phyloP scores from a whole-genome alignment of 2,329 filamentous ascomycete species.

The Ceratocystis papillata region DNA sequence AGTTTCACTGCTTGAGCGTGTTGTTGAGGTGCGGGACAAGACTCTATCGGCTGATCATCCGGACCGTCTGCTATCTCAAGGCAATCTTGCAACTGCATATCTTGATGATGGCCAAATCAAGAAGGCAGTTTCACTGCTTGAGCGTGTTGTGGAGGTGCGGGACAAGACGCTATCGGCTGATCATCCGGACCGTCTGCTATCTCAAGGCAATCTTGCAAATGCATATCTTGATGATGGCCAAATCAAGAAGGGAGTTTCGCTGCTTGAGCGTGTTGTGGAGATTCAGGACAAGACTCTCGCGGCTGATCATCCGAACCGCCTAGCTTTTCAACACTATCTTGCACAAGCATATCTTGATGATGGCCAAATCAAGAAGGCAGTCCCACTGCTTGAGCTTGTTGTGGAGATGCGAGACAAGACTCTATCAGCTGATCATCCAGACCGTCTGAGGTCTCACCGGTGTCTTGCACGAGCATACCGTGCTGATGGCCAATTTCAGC shows the following conservation, averaged over 20 bases:
- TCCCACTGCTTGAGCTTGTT: too few species aligned
- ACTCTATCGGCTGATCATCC: background rate
- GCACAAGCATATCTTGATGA: background rate
- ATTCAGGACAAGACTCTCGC: background rate
- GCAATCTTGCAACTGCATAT: too few species aligned
- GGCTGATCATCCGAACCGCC: background rate
- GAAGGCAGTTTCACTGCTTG: background rate
- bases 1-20: background rate
- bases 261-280: too few species aligned
- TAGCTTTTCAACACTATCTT: too few species aligned
- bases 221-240: too few species aligned
- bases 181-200: too few species aligned
- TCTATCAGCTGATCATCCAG: background rate
- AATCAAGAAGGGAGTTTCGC: too few species aligned
- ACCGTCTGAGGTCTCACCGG: too few species aligned
- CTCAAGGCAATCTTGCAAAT: too few species aligned
- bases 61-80: accelerated
- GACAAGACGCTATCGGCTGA: too few species aligned
- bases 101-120: background rate
- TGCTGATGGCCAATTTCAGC: background rate
- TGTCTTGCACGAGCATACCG: background rate
- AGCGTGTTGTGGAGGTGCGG: too few species aligned
- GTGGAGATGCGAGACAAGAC: too few species aligned
- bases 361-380: background rate
- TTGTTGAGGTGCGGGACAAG: background rate